phyloP scores from a whole-genome alignment of 768 basidiomycete genomes.

The Gymnopilus dilepis region DNA sequence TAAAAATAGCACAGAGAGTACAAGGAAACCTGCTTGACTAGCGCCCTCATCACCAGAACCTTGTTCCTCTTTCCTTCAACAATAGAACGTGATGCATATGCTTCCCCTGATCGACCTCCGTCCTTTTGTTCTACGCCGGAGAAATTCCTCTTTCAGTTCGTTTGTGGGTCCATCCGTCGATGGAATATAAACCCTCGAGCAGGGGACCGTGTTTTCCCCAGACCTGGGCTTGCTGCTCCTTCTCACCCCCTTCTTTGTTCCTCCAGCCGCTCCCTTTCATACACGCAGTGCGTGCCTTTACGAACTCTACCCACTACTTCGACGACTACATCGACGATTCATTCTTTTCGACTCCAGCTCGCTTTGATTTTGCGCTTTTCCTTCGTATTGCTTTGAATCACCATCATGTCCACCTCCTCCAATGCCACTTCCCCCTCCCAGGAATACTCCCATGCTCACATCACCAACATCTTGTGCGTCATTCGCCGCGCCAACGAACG shows the following conservation, averaged over 20 bases:
- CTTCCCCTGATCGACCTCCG: slow-evolving; percentile 3
- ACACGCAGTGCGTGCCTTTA: slow-evolving; percentile 42
- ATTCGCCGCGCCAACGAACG: slow-evolving; percentile 50
- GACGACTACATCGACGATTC: slow-evolving; percentile 6
- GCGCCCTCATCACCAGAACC: slow-evolving; percentile 8
- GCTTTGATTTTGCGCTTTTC: not conserved
- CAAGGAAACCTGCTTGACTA: slow-evolving; percentile 3
- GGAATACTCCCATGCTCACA: slow-evolving; percentile 30
- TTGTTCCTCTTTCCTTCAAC: slow-evolving; percentile 17
- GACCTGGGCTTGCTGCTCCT: slow-evolving; percentile 12
- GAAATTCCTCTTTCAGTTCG: slow-evolving; percentile 17
- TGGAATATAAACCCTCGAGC: slow-evolving; percentile 24
- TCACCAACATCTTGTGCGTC: slow-evolving; percentile 43
- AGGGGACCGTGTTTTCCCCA: slow-evolving; percentile 7
- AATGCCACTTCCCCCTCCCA: slow-evolving; percentile 6
- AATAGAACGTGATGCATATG: slow-evolving; percentile 11
- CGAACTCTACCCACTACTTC: not conserved
- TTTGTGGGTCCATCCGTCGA: slow-evolving; percentile 39
- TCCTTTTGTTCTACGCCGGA: slow-evolving; percentile 28
- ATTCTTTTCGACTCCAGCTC: not conserved
- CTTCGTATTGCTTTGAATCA: slow-evolving; percentile 5
- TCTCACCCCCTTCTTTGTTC: slow-evolving; percentile 17
- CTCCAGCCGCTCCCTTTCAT: slow-evolving; percentile 16
- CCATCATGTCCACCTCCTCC: slow-evolving; percentile 27
- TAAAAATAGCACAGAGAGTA: slow-evolving; percentile 13